A percentile compares a stretch with the other conserved stretches of the same genome.
These are phyloP conservation scores for Stereum hirsutum DNA, from an alignment of 1,284 basidiomycete species.

Conservation along the genomic window DNA sequence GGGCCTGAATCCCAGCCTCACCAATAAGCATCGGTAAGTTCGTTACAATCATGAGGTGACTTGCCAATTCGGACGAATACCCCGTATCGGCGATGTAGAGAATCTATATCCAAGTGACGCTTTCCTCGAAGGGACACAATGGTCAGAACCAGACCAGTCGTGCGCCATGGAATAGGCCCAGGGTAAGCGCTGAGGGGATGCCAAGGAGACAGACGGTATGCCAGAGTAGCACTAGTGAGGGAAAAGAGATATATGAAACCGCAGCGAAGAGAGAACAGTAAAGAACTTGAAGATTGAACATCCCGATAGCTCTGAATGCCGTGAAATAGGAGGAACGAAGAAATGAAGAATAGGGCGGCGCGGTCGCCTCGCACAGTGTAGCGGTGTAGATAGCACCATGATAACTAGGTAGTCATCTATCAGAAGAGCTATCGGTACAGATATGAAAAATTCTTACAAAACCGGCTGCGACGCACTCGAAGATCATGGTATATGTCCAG, in stretches of 20 bases:
- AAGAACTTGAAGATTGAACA: neutral
- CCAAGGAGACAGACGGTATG: conserved; percentile 11
- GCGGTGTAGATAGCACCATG: neutral
- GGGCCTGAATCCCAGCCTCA: conserved; percentile 8
- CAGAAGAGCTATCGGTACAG: too few species aligned
- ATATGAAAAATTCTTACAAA: too few species aligned
- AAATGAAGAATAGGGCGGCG: neutral
- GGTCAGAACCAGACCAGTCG: conserved; percentile 3
- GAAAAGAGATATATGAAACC: neutral
- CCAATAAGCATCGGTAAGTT: neutral
- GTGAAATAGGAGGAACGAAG: neutral
- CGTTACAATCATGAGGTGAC: neutral
- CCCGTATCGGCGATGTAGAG: conserved; percentile 9
- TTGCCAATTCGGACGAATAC: conserved; percentile 8
- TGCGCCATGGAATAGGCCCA: conserved; percentile 9
- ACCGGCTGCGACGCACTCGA: too few species aligned
- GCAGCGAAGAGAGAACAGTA: neutral
- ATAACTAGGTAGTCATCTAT: too few species aligned
- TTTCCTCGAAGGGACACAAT: conserved; percentile 4
- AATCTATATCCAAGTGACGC: conserved; percentile 4
- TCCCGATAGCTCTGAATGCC: neutral
- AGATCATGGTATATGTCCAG: too few species aligned
- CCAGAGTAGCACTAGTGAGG: neutral
- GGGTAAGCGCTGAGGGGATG: conserved; percentile 11
- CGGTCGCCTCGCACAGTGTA: neutral